A percentile compares a stretch with the other conserved stretches of the same genome.
phyloP scores from a whole-genome alignment of 78 protist species.

The Isochrysis galbana region DNA sequence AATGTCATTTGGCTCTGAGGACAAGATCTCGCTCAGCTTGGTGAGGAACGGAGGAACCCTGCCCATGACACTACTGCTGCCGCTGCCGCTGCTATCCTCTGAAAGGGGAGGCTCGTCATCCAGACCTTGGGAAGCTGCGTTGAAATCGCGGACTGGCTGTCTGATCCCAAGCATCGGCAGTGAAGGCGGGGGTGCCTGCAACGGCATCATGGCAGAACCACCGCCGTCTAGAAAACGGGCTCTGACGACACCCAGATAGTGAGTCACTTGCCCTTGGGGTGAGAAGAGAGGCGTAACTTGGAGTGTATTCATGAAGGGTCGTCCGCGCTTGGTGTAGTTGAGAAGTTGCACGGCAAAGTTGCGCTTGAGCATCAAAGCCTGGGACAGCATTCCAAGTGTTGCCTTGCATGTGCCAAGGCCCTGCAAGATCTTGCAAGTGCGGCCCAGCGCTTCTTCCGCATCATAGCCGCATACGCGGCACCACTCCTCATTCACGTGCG shows the following conservation, averaged over 20 bases:
- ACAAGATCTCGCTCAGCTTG: not conserved
- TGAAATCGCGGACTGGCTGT: no score
- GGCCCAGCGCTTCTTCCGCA: not conserved
- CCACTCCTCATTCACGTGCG: conserved; percentile 22
- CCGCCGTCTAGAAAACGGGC: not conserved
- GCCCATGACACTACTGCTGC: not conserved
- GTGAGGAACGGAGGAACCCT: not conserved
- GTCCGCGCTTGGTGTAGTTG: not conserved
- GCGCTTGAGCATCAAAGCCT: not conserved
- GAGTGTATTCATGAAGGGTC: not conserved
- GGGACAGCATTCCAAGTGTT: not conserved
- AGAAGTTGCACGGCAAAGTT: not conserved
- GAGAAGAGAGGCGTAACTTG: not conserved
- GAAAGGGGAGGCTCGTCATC: no score
- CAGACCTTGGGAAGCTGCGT: no score
- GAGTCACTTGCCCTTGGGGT: not conserved
- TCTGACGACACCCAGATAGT: not conserved
- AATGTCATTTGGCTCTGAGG: not conserved
- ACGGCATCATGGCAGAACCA: no score
- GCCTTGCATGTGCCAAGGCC: not conserved
- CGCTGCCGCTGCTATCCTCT: not conserved
- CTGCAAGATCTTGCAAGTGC: not conserved
- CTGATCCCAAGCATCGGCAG: no score
- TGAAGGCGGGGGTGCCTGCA: no score
- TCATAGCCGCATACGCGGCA: not conserved